These are phyloP conservation scores for Phytophthora cactorum DNA, from an alignment of 352 stramenopile genomes.

Conservation along the genomic window DNA sequence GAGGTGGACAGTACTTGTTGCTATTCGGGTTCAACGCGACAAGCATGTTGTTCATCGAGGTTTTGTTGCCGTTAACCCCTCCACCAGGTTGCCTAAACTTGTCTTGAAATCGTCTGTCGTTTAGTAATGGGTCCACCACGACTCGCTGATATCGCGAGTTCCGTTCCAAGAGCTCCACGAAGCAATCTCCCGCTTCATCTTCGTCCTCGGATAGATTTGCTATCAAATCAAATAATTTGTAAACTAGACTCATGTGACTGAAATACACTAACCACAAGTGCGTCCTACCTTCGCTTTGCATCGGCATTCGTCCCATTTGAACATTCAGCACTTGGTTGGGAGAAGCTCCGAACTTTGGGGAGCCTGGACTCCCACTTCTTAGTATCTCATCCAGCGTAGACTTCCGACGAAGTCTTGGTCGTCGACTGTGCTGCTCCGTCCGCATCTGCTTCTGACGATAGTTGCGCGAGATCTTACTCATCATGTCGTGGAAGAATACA, in stretches of 20 bases:
- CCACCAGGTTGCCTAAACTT: slow-evolving; percentile 52
- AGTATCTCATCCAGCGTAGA: slow-evolving; percentile 45
- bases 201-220: slow-evolving; percentile 32
- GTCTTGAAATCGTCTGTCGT: slow-evolving; percentile 63
- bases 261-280: not conserved
- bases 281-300: slow-evolving; percentile 31
- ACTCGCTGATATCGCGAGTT: slow-evolving; percentile 57
- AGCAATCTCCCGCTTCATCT: slow-evolving; percentile 43
- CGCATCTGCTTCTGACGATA: slow-evolving; percentile 53
- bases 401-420: slow-evolving; percentile 29
- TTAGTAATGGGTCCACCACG: slow-evolving; percentile 58
- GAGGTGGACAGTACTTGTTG: slow-evolving; percentile 63
- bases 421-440: slow-evolving; percentile 28
- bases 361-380: slow-evolving; percentile 4
- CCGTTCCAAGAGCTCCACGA: slow-evolving; percentile 67
- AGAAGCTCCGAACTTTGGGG: slow-evolving; percentile 12
- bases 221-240: not conserved
- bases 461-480: slow-evolving; percentile 56
- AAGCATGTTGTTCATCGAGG: slow-evolving; percentile 51
- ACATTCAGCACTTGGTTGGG: slow-evolving; percentile 36
- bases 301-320: slow-evolving; percentile 41
- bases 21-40: slow-evolving; percentile 46
- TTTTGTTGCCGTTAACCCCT: slow-evolving; percentile 27
- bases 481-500: slow-evolving; percentile 75
- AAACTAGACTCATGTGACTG: not conserved